Base-by-base conservation (phyloP, 2,329 filamentous ascomycete species). In the Neophaeococcomyces mojaviensis region DNA sequence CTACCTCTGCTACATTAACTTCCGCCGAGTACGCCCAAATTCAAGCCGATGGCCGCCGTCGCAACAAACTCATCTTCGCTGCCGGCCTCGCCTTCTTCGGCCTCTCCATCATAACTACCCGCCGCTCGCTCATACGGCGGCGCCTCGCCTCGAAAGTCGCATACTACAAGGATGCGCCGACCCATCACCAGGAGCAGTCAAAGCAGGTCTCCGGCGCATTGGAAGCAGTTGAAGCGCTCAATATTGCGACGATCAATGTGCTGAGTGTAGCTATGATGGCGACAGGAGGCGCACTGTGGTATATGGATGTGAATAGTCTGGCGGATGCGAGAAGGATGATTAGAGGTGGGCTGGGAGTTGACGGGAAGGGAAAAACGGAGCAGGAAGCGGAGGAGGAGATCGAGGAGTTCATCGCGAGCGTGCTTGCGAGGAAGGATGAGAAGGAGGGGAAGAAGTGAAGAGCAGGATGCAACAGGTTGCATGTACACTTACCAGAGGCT, bases 201-300 rank as follows among this genome's bases (percentile, higher is more conserved):
- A 47, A 42, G 4, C 61, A 64, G 36, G 73, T 79, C 22, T 83
- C 82, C 58, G 81, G 81, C 6, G 74, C 79, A 1, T 62, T 84
- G 32, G 82, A 96, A 52, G 90, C 90, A 1, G 67, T 84, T 28
- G 85, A 94, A 65, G 90, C 90, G 0, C 71, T 98, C 18, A 85
- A 82, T 39, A 71, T 96, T 30, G 92, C 90, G 0, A 95, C 89
- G 0, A 74, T 96, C 56, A 95, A 95, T 58, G 86, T 92, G 10
- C 59, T 81, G 26, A 85, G 82, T 56, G 77, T 92, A 40, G 82
- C 76, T 1, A 79, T 95, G 63, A 79, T 94, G 74, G 67, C 76
- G 7, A 74, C 78, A 0, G 92, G 90, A 3, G 88, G 84, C 0
- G 64, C 82, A 9, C 71, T 86, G 51, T 94, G 84, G 74, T 81